Evolutionary conservation across 345 rosid species (phyloP).

Genomic region (Acer campestre): DNA sequence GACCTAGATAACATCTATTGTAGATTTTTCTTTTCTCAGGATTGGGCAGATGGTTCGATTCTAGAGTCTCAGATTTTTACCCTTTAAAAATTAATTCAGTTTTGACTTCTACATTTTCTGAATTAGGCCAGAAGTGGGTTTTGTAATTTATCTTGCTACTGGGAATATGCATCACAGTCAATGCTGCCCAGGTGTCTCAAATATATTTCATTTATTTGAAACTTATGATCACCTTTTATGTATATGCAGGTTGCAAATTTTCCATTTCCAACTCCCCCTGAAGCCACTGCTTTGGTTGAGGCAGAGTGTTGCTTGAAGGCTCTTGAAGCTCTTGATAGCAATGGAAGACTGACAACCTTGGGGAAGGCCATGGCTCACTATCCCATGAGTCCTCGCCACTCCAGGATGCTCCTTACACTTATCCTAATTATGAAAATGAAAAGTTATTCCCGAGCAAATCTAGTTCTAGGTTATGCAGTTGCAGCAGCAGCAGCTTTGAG

Average conservation of each 20-base stretch:
- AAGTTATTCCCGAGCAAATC: constrained; percentile 52
- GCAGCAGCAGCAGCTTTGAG: constrained; percentile 86
- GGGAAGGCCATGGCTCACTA: constrained; percentile 88
- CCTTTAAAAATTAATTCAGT: not conserved
- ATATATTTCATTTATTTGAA: not conserved
- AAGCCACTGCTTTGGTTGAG: constrained; percentile 55
- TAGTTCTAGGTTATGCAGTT: constrained; percentile 71
- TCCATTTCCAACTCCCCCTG: constrained; percentile 93
- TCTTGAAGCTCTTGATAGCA: constrained; percentile 62
- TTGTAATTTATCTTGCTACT: not conserved
- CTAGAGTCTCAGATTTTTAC: not conserved
- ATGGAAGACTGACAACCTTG: constrained; percentile 63
- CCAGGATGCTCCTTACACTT: constrained; percentile 86
- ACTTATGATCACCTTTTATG: not conserved
- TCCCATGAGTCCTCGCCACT: constrained; percentile 91
- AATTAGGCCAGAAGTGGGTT: not conserved
- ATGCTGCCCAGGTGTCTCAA: not conserved
- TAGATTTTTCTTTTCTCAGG: not conserved
- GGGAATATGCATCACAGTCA: not conserved
- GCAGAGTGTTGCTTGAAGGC: constrained; percentile 74
- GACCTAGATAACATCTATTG: not conserved
- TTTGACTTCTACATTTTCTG: not conserved
- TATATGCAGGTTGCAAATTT: constrained; percentile 71
- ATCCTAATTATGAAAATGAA: constrained; percentile 52
- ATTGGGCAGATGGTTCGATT: not conserved